Evolutionary conservation across 1,284 basidiomycete species (phyloP), one percentile per base, ranked within the genome.

Genomic region (Xanthoconium separans): DNA sequence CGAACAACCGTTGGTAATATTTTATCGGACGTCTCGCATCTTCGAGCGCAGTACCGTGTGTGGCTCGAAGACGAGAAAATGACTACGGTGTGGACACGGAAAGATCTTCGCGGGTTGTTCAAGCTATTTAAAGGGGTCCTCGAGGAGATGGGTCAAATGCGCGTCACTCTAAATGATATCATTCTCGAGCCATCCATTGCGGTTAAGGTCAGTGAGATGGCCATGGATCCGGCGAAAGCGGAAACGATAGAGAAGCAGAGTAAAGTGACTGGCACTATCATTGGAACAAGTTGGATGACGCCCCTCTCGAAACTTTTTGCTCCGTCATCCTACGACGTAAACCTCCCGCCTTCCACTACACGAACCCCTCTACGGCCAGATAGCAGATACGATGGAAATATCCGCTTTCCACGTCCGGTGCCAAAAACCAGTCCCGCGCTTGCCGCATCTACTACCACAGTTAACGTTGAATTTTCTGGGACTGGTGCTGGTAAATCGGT

Each of bases 381-480:
- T 20, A 59, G 31, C 50, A 70, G 49, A 50, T 57, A 30, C 60
- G 66, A 48, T 31, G 65, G 61, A 22, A 61, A 47, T 43, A 50
- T 48, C 20, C 61, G 55, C 6, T 59, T 67, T 15, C 59, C 75
- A 6, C 77, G 79, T n/a, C 62, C 79, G 0, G 81, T 79, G 13
- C 82, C 89, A 0, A 97, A 96, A 69, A 78, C 88, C 20, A 82
- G 83, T 1, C 87, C 93, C 1, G 91, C 90, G 16, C 81, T 93
- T 22, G 85, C 88, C 6, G 91, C 95, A 4, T 91, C 89, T 18
- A 80, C 90, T 1, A 94, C 90, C 33, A 93, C 91, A 1, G 93
- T 97, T 61, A 95, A 93, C 56, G 93, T 98, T 51, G 94, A 96
- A 74, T 96, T 96, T 72, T 91, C 87, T 6, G 87, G 89, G 3